phyloP scores from a whole-genome alignment of 2,329 filamentous ascomycete species.

The Fusarium dlaminii region DNA sequence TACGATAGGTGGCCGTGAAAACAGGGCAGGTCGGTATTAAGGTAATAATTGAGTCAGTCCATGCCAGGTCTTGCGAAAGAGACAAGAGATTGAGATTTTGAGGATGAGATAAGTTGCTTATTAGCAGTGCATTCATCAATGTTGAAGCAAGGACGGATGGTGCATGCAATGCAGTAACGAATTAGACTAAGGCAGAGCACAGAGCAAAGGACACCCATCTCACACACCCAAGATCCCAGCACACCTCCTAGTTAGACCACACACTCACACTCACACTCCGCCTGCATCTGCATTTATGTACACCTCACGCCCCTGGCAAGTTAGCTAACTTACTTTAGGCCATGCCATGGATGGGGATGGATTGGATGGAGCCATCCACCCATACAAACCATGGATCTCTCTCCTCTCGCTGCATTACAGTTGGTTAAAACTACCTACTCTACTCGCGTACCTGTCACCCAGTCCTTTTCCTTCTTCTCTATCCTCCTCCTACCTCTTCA shows the following conservation, averaged over 20 bases:
- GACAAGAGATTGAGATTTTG: background rate
- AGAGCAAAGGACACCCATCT: background rate
- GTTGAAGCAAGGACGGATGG: background rate
- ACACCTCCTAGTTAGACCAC: background rate
- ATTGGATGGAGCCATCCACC: constrained; percentile 18
- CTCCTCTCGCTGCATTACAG: constrained; percentile 24
- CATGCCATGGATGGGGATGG: constrained; percentile 1
- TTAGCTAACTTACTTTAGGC: background rate
- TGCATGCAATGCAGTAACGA: background rate
- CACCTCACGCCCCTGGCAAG: constrained; percentile 1
- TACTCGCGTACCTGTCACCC: constrained; percentile 56
- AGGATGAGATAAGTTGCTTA: constrained; percentile 3
- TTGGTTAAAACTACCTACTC: constrained; percentile 52
- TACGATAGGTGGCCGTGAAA: constrained; percentile 24
- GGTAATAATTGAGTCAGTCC: background rate
- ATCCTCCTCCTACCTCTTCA: constrained; percentile 64
- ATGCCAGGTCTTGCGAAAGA: background rate
- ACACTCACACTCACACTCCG: background rate
- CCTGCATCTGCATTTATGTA: background rate
- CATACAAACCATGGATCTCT: constrained; percentile 24
- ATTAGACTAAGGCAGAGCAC: background rate
- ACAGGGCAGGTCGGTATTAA: constrained; percentile 10
- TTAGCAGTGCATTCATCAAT: background rate
- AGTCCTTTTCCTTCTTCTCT: constrained; percentile 65
- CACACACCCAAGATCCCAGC: constrained; percentile 20